These are phyloP conservation scores for Curvularia eragrostidis DNA, from an alignment of 2,329 filamentous ascomycete species.

Conservation along the genomic window DNA sequence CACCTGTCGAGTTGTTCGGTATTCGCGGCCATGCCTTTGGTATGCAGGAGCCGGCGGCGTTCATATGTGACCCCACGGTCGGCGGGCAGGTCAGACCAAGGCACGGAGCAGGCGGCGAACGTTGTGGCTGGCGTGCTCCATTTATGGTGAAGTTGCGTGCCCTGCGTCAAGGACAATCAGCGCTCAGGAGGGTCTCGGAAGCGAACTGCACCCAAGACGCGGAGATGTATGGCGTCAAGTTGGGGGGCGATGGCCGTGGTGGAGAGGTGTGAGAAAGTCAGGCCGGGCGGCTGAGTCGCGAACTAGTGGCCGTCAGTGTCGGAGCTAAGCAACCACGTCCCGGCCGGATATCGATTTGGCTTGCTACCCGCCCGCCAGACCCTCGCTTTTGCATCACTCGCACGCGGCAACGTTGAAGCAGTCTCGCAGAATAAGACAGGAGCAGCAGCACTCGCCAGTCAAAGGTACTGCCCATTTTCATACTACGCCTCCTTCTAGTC, in stretches of 20 bases:
- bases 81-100: slow-evolving; percentile 64
- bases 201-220: slow-evolving; percentile 38
- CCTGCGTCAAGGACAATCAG: slow-evolving; percentile 45
- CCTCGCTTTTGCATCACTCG: not conserved
- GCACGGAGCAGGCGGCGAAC: slow-evolving; percentile 57
- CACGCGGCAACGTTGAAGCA: slow-evolving; percentile 7
- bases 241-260: slow-evolving; percentile 20
- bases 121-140: slow-evolving; percentile 62
- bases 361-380: slow-evolving; percentile 1
- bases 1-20: slow-evolving; percentile 62
- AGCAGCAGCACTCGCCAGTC: slow-evolving; percentile 9
- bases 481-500: slow-evolving; percentile 20
- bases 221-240: slow-evolving; percentile 22
- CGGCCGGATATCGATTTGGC: slow-evolving; percentile 6
- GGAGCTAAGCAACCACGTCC: slow-evolving; percentile 13
- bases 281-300: slow-evolving; percentile 17
- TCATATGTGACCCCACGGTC: slow-evolving; percentile 59
- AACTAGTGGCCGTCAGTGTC: slow-evolving; percentile 16
- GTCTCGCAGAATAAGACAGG: slow-evolving; percentile 16
- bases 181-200: slow-evolving; percentile 28
- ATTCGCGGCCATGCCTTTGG: slow-evolving; percentile 54
- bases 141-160: slow-evolving; percentile 57
- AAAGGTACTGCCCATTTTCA: slow-evolving; percentile 39
- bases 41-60: slow-evolving; percentile 30
- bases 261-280: slow-evolving; percentile 24